Conservation (phyloP, 2,329 filamentous ascomycete species). For the Fusarium sp. region DNA sequence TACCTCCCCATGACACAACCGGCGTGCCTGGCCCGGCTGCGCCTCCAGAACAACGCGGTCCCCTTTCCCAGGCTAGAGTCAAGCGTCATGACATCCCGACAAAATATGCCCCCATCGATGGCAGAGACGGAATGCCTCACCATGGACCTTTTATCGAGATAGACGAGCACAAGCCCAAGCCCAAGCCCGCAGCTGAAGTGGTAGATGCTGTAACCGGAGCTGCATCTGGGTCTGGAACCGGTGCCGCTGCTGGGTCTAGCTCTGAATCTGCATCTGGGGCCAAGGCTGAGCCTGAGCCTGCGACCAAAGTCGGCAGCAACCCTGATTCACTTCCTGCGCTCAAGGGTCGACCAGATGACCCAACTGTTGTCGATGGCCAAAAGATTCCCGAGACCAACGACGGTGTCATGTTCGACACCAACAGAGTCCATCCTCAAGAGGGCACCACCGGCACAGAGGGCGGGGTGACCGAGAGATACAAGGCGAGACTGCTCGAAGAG, state of each 20-base stretch:
- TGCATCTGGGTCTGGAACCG: slow-evolving; percentile 20
- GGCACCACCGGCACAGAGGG: slow-evolving; percentile 90
- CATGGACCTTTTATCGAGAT: slow-evolving; percentile 80
- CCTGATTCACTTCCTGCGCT: slow-evolving; percentile 54
- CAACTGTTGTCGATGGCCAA: slow-evolving; percentile 65
- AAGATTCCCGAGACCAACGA: slow-evolving; percentile 72
- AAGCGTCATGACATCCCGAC: slow-evolving; percentile 55
- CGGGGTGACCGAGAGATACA: slow-evolving; percentile 87
- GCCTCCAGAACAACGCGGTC: slow-evolving; percentile 42
- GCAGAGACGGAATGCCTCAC: slow-evolving; percentile 92
- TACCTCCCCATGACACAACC: slow-evolving; percentile 47
- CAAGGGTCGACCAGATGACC: slow-evolving; percentile 61
- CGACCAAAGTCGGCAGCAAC: slow-evolving; percentile 42
- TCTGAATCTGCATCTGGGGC: slow-evolving; percentile 7
- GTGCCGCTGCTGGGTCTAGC: background rate
- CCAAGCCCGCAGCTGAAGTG: slow-evolving; percentile 39
- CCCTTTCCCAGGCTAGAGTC: slow-evolving; percentile 39
- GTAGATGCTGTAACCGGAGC: slow-evolving; percentile 9
- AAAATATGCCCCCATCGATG: slow-evolving; percentile 89
- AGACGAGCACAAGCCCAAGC: slow-evolving; percentile 46
- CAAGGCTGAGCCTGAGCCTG: slow-evolving; percentile 6
- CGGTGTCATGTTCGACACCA: slow-evolving; percentile 92
- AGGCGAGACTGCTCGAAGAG: slow-evolving; percentile 75
- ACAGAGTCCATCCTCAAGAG: slow-evolving; percentile 77
- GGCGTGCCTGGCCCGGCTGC: slow-evolving; percentile 39